Evolutionary conservation across 2,329 filamentous ascomycete genomes (phyloP), one percentile per base, ranked within the genome.

Genomic region (Curvularia spicifera): DNA sequence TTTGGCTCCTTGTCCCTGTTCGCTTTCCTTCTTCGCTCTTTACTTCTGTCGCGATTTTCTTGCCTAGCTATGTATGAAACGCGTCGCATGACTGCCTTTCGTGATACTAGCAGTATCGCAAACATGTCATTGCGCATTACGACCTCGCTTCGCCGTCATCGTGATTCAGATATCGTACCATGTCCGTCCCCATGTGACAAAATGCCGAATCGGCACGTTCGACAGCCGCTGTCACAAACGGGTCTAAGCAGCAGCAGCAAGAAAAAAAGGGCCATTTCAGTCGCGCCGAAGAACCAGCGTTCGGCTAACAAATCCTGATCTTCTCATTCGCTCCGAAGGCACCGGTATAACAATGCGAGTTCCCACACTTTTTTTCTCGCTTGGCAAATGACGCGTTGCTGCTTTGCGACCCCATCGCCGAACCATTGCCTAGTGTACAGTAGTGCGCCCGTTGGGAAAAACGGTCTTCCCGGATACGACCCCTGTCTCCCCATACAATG

Each of bases 281-380:
- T 50, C 15, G 24, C 47, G 33, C 47, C 47, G 47, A 50, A 50
- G 47, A 50, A 40, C 47, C 31, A 39, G 35, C 47, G 47, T 50
- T 50, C 47, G 47, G 47, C 24, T 24, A 50, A 24, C n/a, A 12
- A 50, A 50, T 50, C 47, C 47, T 8, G 22, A 50, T 29, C 20
- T 40, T 40, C 47, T 29, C n/a, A 50, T 40, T 50, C 47, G 47
- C 47, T 20, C 20, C 35, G 35, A 40, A 12, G 24, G 6, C 9
- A 12, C 35, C 35, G 29, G n/a, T 31, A 46, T 20, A 31, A 12
- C 28, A 33, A 39, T 50, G 24, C 31, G 35, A 12, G 47, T 50
- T 39, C 22, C 33, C 35, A 50, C 35, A 26, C 12, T 39, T 39
- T 40, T 40, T 26, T n/a, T 26, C 26, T 26, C 42, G 4, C 35